These are phyloP conservation scores for Iberis pinnata DNA, from an alignment of 345 rosid species.

Conservation along the genomic window DNA sequence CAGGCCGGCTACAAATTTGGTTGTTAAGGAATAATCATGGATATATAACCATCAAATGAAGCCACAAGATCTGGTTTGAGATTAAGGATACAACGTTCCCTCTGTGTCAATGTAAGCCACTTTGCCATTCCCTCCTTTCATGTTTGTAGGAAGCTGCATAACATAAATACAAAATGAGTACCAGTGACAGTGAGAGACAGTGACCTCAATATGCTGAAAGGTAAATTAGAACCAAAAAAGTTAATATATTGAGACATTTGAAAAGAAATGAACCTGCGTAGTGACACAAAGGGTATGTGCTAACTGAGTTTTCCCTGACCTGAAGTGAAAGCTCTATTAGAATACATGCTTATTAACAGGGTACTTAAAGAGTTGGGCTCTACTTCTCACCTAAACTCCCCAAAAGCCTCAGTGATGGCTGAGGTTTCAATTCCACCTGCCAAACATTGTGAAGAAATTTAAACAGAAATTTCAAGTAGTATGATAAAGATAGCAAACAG, in stretches of 20 bases:
- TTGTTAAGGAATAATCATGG: constrained; percentile 34
- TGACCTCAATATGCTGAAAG: too few species aligned
- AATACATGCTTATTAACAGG: not conserved
- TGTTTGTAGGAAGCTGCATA: constrained; percentile 71
- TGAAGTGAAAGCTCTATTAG: constrained; percentile 26
- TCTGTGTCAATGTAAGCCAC: constrained; percentile 85
- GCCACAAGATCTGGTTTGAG: constrained; percentile 5
- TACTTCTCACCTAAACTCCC: constrained; percentile 67
- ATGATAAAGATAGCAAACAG: not conserved
- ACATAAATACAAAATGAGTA: not conserved
- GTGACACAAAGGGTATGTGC: constrained; percentile 83
- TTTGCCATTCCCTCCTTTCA: constrained; percentile 91
- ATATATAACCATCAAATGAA: not conserved
- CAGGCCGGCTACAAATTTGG: constrained; percentile 62
- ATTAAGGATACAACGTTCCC: constrained; percentile 83
- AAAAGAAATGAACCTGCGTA: constrained; percentile 60
- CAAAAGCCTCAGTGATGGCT: constrained; percentile 88
- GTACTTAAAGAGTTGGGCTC: constrained; percentile 1
- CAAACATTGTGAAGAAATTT: constrained; percentile 17
- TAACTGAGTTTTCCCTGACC: constrained; percentile 90
- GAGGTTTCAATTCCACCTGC: constrained; percentile 81
- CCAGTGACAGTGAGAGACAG: not conserved
- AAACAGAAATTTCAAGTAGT: not conserved
- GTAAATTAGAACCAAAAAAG: too few species aligned
- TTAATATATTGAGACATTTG: too few species aligned